Evolutionary conservation across 805 yeast species (phyloP).

Genomic region (Cyberlindnera galapagoensis): DNA sequence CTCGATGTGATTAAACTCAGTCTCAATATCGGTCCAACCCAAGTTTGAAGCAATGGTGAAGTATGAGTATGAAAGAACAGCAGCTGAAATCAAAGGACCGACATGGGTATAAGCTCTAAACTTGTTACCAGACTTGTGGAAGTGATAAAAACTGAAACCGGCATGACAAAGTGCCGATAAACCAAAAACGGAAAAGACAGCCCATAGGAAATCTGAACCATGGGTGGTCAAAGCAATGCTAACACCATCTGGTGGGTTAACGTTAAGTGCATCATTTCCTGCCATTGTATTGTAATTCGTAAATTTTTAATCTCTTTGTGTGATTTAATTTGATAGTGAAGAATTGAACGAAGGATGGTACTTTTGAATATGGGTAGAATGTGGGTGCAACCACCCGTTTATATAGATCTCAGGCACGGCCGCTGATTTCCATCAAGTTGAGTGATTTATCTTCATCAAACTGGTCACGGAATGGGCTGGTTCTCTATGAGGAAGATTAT

Average conservation of each 20-base stretch:
- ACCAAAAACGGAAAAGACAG: constrained; percentile 45
- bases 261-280: constrained; percentile 18
- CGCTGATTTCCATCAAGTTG: no score
- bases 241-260: constrained; percentile 23
- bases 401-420: no score
- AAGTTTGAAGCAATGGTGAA: constrained; percentile 52
- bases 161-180: constrained; percentile 28
- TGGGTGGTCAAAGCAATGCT: constrained; percentile 48
- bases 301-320: constrained; percentile 1
- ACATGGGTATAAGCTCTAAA: constrained; percentile 28
- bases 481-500: no score
- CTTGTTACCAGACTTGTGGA: constrained; percentile 17
- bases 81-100: constrained; percentile 36
- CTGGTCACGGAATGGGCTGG: no score
- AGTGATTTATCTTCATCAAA: no score
- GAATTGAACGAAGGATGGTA: no score
- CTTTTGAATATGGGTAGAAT: no score
- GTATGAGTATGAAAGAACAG: constrained; percentile 41
- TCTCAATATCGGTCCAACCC: constrained; percentile 43
- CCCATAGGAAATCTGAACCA: constrained; percentile 68
- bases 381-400: no score
- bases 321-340: background rate
- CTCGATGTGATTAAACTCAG: constrained; percentile 42
- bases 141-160: constrained; percentile 18
- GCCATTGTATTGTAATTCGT: constrained; percentile 9